A percentile compares a stretch with the other conserved stretches of the same genome.
Conservation (phyloP, 768 basidiomycete species). For the Rhodotorula toruloides region DNA sequence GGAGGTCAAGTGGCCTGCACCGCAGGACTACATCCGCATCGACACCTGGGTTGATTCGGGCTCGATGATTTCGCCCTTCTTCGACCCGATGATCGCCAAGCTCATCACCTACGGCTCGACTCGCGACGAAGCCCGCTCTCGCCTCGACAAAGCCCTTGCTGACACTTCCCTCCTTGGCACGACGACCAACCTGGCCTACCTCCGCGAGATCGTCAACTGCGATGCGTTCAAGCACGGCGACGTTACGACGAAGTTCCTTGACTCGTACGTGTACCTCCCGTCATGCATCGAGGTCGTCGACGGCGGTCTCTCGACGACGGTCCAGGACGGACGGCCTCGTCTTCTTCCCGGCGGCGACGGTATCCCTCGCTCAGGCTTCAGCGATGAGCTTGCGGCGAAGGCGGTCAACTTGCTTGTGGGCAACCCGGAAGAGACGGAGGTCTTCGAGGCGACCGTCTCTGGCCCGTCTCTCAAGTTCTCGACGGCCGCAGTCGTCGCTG, state of each 20-base stretch:
- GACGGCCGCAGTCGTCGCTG: constrained; percentile 52
- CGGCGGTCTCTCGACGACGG: constrained; percentile 56
- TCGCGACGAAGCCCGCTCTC: constrained; percentile 52
- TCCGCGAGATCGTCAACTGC: constrained; percentile 52
- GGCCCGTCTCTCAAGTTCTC: constrained; percentile 56
- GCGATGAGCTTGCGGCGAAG: constrained; percentile 59
- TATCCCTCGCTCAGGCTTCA: constrained; percentile 61
- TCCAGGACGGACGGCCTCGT: constrained; percentile 60
- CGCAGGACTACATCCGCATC: constrained; percentile 41
- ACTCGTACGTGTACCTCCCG: constrained; percentile 48
- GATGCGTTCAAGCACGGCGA: constrained; percentile 44
- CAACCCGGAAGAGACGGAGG: constrained; percentile 55
- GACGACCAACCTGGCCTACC: constrained; percentile 58
- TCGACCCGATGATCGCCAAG: constrained; percentile 54
- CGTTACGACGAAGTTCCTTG: constrained; percentile 55
- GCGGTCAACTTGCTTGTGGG: constrained; percentile 59
- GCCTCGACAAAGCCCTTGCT: constrained; percentile 50
- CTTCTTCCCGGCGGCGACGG: constrained; percentile 52
- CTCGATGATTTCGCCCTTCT: constrained; percentile 51
- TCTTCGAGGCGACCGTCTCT: constrained; percentile 53
- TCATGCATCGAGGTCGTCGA: constrained; percentile 57
- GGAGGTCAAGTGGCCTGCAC: constrained; percentile 50
- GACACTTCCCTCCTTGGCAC: constrained; percentile 55
- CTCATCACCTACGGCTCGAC: constrained; percentile 55
- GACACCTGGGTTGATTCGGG: constrained; percentile 55